Evolutionary conservation across 164 flowering plant genomes (phyloP).

Genomic region (Aristolochia fimbriata): DNA sequence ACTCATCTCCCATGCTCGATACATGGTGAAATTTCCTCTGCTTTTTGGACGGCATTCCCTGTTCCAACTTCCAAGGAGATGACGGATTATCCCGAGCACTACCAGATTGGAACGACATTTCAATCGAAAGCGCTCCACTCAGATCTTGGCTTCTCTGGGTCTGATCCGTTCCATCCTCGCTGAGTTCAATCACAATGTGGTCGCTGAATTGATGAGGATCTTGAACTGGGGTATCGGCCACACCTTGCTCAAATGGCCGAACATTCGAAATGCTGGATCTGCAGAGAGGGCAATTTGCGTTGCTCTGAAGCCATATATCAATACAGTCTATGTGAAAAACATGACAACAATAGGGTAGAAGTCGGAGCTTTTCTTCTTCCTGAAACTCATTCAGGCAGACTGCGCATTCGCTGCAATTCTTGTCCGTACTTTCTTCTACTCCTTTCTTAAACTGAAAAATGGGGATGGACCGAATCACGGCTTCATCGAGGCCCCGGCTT

Average conservation of each 20-base stretch:
- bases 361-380: slow-evolving; percentile 66
- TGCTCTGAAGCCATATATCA: slow-evolving; percentile 88
- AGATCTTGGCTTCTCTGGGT: slow-evolving; percentile 28
- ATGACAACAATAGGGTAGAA: slow-evolving; percentile 68
- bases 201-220: slow-evolving; percentile 21
- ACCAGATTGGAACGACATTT: slow-evolving; percentile 3
- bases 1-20: slow-evolving; percentile 83
- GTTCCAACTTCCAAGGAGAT: slow-evolving; percentile 30
- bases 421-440: slow-evolving; percentile 5
- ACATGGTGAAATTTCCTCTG: slow-evolving; percentile 29
- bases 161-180: slow-evolving; percentile 43
- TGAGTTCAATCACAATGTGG: slow-evolving; percentile 15
- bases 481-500: slow-evolving; percentile 57
- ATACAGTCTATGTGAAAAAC: slow-evolving; percentile 88
- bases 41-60: slow-evolving; percentile 19
- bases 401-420: slow-evolving; percentile 49
- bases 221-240: slow-evolving; percentile 28
- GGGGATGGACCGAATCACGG: slow-evolving; percentile 67
- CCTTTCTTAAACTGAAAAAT: slow-evolving; percentile 39
- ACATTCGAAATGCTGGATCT: slow-evolving; percentile 52
- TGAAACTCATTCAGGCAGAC: slow-evolving; percentile 81
- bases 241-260: slow-evolving; percentile 20
- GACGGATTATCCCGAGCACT: slow-evolving; percentile 13
- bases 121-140: slow-evolving; percentile 17
- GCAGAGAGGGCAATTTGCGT: slow-evolving; percentile 89